Percentiles rank a stretch among this genome's conserved stretches.
These are phyloP conservation scores for Arthrinium puccinioides DNA, from an alignment of 2,329 filamentous ascomycete genomes.

Conservation along the genomic window DNA sequence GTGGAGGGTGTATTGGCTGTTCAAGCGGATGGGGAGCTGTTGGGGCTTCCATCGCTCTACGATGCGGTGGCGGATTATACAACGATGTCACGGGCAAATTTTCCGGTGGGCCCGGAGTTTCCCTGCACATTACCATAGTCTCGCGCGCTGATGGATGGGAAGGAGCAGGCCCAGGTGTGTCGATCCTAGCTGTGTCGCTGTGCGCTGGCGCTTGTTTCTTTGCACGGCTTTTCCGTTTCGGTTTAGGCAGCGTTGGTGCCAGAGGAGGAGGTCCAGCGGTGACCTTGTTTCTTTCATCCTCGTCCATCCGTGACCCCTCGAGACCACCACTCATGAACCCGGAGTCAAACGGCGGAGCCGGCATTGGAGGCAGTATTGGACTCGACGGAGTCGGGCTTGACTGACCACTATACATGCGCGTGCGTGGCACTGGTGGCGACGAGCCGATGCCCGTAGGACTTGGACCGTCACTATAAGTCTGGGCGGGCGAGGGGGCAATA, in stretches of 20 bases:
- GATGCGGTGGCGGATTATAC: slow-evolving; percentile 21
- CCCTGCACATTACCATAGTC: slow-evolving; percentile 15
- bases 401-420: slow-evolving; percentile 40
- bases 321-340: slow-evolving; percentile 79
- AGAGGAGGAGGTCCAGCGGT: slow-evolving; percentile 24
- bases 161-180: too few relatives aligned
- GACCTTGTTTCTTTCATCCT: slow-evolving; percentile 46
- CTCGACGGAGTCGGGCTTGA: slow-evolving; percentile 70
- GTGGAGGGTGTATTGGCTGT: too few relatives aligned
- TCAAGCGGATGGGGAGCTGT: background rate
- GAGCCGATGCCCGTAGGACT: slow-evolving; percentile 82
- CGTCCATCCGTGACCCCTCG: slow-evolving; percentile 53
- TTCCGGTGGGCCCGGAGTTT: slow-evolving; percentile 35
- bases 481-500: slow-evolving; percentile 41
- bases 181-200: slow-evolving; percentile 5
- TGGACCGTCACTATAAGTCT: slow-evolving; percentile 43
- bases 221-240: slow-evolving; percentile 26
- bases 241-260: slow-evolving; percentile 19
- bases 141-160: too few relatives aligned
- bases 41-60: background rate
- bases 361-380: slow-evolving; percentile 63
- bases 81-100: slow-evolving; percentile 34
- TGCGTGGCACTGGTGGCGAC: slow-evolving; percentile 74
- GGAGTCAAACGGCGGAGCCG: slow-evolving; percentile 60
- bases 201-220: slow-evolving; percentile 18